Base-by-base conservation (phyloP, 192 early-diverging fungal species). In the Mortierella claussenii region DNA sequence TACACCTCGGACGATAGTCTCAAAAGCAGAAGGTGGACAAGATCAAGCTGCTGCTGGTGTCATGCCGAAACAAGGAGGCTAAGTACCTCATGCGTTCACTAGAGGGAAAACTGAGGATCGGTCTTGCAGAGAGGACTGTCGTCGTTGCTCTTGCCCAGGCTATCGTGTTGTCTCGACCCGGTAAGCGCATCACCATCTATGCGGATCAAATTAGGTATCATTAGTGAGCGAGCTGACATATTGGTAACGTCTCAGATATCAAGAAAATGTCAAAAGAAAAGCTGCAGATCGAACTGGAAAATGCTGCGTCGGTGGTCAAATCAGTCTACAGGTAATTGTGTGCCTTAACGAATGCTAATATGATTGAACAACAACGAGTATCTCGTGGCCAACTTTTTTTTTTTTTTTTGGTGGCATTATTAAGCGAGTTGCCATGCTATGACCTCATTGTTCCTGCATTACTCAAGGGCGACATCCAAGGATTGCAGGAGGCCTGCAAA, bases 81-180 rank as follows among this genome's bases (percentile, higher is more conserved):
- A 85, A 64, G n/a, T 68, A 60, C 28, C 45, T 81, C 42, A 53
- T 50, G 79, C 89, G 94, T 48, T 92, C 91, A 20, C 71, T 96
- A 36, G 95, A 96, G 75, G 98, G 97, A 42, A 96, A 97, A 65
- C 83, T 99, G 53, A 89, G 98, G 23, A 98, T 99, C 62, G 96
- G 97, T 27, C 80, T 99, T 24, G 98, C 97, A 1, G 97, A 98
- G 78, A 87, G 94, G 69, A 96, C 96, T 0, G 89, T 99, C 20
- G 85, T 97, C 32, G 87, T 88, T 12, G 89, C 95, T 13, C 86
- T 99, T 26, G 93, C 94, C n/a, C 92, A 96, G 28, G 92, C 97
- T 0, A 85, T 89, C 52, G 89, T 93, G 2, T 51, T 91, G 37
- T 83, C 81, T 24, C 82, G 89, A 44, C 70, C 81, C 44, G 69